phyloP scores from a whole-genome alignment of 495 filamentous ascomycete genomes.

The Penicillium angulare region DNA sequence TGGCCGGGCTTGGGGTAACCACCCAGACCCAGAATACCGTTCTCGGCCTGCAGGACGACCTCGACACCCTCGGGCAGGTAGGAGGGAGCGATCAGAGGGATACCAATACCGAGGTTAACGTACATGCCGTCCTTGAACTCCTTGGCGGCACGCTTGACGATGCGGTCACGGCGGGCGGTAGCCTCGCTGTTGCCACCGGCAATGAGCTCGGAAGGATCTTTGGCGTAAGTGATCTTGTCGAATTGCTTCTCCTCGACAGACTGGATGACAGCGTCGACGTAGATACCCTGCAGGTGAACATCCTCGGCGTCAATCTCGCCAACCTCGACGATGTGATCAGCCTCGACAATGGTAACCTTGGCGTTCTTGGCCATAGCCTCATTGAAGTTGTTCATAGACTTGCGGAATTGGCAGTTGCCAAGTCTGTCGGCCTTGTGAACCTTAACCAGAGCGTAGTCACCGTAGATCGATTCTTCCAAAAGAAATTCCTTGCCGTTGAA shows the following conservation, averaged over 20 bases:
- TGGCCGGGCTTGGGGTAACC: constrained; percentile 74
- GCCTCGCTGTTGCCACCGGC: constrained; percentile 63
- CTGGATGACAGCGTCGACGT: constrained; percentile 81
- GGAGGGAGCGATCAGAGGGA: constrained; percentile 82
- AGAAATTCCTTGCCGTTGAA: constrained; percentile 82
- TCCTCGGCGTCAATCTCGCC: constrained; percentile 73
- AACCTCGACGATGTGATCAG: constrained; percentile 81
- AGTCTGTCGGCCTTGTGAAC: constrained; percentile 83
- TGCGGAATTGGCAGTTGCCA: constrained; percentile 89
- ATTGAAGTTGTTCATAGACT: constrained; percentile 85
- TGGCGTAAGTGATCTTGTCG: constrained; percentile 75
- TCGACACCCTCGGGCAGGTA: constrained; percentile 76
- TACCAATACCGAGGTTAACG: constrained; percentile 88
- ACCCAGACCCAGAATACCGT: constrained; percentile 85
- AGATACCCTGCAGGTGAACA: constrained; percentile 83
- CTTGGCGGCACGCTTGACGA: constrained; percentile 81
- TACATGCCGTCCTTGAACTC: constrained; percentile 95
- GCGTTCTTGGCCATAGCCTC: constrained; percentile 87
- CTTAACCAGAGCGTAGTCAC: constrained; percentile 86
- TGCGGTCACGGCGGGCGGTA: constrained; percentile 74
- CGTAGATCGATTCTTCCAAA: constrained; percentile 78
- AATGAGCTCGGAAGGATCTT: constrained; percentile 55
- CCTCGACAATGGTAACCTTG: constrained; percentile 84
- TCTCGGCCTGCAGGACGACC: constrained; percentile 85
- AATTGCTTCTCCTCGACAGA: constrained; percentile 71